phyloP scores from a whole-genome alignment of 352 stramenopile genomes.

The Globisporangium ultimum region DNA sequence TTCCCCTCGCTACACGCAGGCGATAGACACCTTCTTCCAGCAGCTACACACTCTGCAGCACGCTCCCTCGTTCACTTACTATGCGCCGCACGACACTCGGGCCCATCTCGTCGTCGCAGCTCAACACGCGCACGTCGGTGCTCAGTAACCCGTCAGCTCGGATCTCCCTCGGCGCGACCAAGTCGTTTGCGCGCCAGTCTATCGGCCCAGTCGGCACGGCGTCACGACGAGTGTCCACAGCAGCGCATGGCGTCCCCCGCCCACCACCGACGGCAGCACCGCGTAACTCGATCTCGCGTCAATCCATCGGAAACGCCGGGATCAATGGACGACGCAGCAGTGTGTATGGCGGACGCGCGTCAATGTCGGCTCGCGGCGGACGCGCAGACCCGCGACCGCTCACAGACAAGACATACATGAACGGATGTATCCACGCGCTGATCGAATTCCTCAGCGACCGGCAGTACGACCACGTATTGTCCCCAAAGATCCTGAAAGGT shows the following conservation, averaged over 20 bases:
- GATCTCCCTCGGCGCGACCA: slow-evolving; percentile 50
- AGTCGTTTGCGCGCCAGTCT: slow-evolving; percentile 50
- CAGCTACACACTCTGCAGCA: too few relatives aligned
- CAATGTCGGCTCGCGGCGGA: slow-evolving; percentile 35
- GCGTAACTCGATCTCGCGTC: slow-evolving; percentile 44
- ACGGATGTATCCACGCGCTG: slow-evolving; percentile 89
- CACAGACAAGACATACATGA: slow-evolving; percentile 91
- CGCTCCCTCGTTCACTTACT: too few relatives aligned
- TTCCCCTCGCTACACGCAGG: too few relatives aligned
- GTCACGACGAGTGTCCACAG: slow-evolving; percentile 52
- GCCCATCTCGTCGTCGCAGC: slow-evolving; percentile 80
- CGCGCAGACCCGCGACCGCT: slow-evolving; percentile 83
- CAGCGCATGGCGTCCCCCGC: slow-evolving; percentile 13
- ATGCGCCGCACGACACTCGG: slow-evolving; percentile 87
- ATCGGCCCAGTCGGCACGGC: slow-evolving; percentile 32
- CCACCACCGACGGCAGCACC: slow-evolving; percentile 21
- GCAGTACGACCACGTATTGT: slow-evolving; percentile 91
- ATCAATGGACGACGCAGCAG: slow-evolving; percentile 48
- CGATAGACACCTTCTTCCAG: too few relatives aligned
- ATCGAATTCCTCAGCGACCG: slow-evolving; percentile 91
- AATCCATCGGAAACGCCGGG: slow-evolving; percentile 35
- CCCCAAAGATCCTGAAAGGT: slow-evolving; percentile 86
- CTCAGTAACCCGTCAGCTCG: slow-evolving; percentile 36
- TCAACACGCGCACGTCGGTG: slow-evolving; percentile 53
- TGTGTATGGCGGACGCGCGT: slow-evolving; percentile 57